Base-by-base conservation (phyloP, 176 grass and related monocot genomes). In the Bromus sterilis region DNA sequence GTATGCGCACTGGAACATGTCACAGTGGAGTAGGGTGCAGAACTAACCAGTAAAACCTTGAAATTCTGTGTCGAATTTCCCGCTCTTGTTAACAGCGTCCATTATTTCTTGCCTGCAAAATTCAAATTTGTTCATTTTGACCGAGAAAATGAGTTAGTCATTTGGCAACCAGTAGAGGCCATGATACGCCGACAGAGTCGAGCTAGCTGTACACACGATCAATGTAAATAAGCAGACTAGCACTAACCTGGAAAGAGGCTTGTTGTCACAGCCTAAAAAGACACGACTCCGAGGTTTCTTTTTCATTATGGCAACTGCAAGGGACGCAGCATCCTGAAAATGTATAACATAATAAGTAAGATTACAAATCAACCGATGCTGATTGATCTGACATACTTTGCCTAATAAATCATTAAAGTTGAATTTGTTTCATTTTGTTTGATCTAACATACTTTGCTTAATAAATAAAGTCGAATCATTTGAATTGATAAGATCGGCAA, bases 61-160 rank as follows among this genome's bases (percentile, higher is more conserved):
- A 71, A 99, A 99, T 57, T 93, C 88, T 11, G 53, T 90, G 61
- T 58, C 82, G 75, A 95, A 95, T 41, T 95, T 91, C 24, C 89
- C 91, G 86, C 93, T 93, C 57, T 44, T 83, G 68, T 91, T 95
- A 71, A 93, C 87, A 48, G 61, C 56, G 35, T 95, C 91, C 96
- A 99, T 99, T 82, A 95, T 89, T 72, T 99, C 96, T 80, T 99
- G 85, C 89, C 96, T 95, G 82, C 20, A 66, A 79, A 74, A 44
- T 83, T 32, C 37, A 80, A 57, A 51, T 49, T 59, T 0, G 30
- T 51, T 9, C 16, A n/a, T 74, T 35, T 51, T 24, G 37, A 55
- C 20, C 40, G 36, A 15, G 1, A 33, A n/a, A 41, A 59, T 14
- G 35, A 66, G 72, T 37, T n/a, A 20, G n/a, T 1, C 2, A 0